Conservation (phyloP, 192 early-diverging fungal genomes). For the Thamnidium elegans region DNA sequence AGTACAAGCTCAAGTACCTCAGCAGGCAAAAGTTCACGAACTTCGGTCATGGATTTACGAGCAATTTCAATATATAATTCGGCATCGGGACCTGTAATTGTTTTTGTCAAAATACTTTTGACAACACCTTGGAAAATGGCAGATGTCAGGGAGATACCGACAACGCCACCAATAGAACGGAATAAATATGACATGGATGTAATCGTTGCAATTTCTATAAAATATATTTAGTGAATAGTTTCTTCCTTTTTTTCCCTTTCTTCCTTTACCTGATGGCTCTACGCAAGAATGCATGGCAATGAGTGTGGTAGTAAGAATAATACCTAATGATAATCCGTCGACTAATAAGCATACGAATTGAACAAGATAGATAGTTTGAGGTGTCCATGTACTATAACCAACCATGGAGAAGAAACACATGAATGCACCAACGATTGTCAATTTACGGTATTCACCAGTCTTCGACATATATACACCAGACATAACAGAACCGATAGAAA, state of each 20-base stretch:
- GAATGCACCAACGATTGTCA: slow-evolving; percentile 46
- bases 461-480: slow-evolving; percentile 30
- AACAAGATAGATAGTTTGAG: slow-evolving; percentile 31
- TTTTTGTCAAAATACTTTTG: background rate
- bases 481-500: slow-evolving; percentile 24
- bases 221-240: background rate
- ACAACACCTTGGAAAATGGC: slow-evolving; percentile 38
- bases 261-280: slow-evolving; percentile 39
- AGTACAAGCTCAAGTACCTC: slow-evolving; percentile 23
- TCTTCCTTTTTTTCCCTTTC: background rate
- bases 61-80: slow-evolving; percentile 29
- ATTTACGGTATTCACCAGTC: slow-evolving; percentile 24
- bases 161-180: slow-evolving; percentile 48
- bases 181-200: slow-evolving; percentile 50
- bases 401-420: slow-evolving; percentile 50
- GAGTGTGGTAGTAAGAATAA: slow-evolving; percentile 46
- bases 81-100: background rate
- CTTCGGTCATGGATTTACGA: slow-evolving; percentile 33
- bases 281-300: slow-evolving; percentile 52
- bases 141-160: slow-evolving; percentile 47
- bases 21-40: slow-evolving; percentile 18
- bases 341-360: slow-evolving; percentile 33
- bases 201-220: slow-evolving; percentile 47
- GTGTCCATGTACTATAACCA: slow-evolving; percentile 52
- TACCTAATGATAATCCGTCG: slow-evolving; percentile 51